Evolutionary conservation across 2,329 filamentous ascomycete genomes (phyloP).

Genomic region (Pseudovirgaria hyperparasitica): DNA sequence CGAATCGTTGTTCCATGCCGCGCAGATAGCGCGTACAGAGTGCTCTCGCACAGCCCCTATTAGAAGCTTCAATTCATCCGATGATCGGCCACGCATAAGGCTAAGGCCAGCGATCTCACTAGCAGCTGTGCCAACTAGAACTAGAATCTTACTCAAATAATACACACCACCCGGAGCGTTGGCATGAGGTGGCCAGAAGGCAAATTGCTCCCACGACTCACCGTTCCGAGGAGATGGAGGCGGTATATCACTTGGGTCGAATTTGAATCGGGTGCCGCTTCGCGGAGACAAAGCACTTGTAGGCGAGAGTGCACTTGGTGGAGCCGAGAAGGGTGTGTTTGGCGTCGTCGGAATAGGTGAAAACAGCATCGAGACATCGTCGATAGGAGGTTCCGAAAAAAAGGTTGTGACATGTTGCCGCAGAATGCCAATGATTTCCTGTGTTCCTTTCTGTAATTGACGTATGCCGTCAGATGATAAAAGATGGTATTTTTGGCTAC

Average conservation of each 20-base stretch:
- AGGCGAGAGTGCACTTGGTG: too few relatives aligned
- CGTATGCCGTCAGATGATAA: constrained; percentile 57
- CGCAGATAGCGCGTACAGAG: constrained; percentile 72
- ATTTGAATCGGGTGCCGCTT: constrained; percentile 60
- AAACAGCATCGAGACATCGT: constrained; percentile 79
- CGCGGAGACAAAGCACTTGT: constrained; percentile 48
- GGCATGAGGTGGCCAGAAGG: constrained; percentile 89
- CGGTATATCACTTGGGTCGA: constrained; percentile 66
- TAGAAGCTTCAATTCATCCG: constrained; percentile 63
- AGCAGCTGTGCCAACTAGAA: constrained; percentile 73
- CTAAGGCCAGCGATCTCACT: constrained; percentile 70
- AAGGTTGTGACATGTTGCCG: constrained; percentile 69
- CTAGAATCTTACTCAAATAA: constrained; percentile 72
- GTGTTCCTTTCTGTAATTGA: constrained; percentile 62
- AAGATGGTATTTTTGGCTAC: constrained; percentile 69
- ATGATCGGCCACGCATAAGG: constrained; percentile 37
- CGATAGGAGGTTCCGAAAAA: constrained; percentile 77
- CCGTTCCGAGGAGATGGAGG: constrained; percentile 61
- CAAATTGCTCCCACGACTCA: constrained; percentile 84
- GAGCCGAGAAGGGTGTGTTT: constrained; percentile 38
- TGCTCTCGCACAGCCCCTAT: constrained; percentile 72
- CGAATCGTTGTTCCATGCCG: constrained; percentile 85
- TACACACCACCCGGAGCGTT: constrained; percentile 88
- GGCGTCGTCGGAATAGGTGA: constrained; percentile 67
- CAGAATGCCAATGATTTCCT: constrained; percentile 74